Evolutionary conservation across 345 rosid species (phyloP), one percentile per base, ranked within the genome.

Genomic region (Corymbia maculata): DNA sequence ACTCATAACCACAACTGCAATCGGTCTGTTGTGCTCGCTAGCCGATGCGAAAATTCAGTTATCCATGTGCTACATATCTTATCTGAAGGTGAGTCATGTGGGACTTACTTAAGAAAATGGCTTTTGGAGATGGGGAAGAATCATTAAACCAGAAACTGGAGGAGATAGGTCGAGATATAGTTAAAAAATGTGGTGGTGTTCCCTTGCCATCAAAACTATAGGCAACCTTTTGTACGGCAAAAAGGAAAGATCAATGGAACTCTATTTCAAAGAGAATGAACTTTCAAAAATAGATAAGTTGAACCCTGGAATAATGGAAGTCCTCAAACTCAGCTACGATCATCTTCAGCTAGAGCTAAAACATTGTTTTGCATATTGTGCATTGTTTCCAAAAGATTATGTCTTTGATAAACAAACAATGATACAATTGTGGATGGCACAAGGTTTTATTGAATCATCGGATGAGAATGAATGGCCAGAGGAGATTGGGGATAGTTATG

Each of bases 351-450:
- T 7, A 2, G 0, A 30, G 13, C 5, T 59, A 26, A 59, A 59
- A 59, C 66, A 59, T 24, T 59, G 66, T 11, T 59, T 59, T 59
- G 66, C 66, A 59, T 57, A 57, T 57, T 57, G 64, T 24, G 26
- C 64, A 0, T 57, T 57, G 64, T 57, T 57, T 22, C 64, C 64
- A 4, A 57, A 57, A 57, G n/a, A 57, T 57, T 24, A 4, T 57
- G 28, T 57, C n/a, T 57, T 22, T 13, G 0, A 8, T 57, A 57
- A 57, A 57, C 1, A 57, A 12, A 0, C 0, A 0, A 59, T 59
- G 66, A 59, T 59, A 59, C 66, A 5, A 0, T 9, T 9, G 13
- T 59, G 30, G 66, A 28, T 59, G 30, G 66, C 66, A 1, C 66
- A 59, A 26, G 30, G 30, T 28, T 59, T 59, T 59, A 59, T n/a